phyloP scores from a whole-genome alignment of 768 basidiomycete genomes.

The Leccinum sublutescens region DNA sequence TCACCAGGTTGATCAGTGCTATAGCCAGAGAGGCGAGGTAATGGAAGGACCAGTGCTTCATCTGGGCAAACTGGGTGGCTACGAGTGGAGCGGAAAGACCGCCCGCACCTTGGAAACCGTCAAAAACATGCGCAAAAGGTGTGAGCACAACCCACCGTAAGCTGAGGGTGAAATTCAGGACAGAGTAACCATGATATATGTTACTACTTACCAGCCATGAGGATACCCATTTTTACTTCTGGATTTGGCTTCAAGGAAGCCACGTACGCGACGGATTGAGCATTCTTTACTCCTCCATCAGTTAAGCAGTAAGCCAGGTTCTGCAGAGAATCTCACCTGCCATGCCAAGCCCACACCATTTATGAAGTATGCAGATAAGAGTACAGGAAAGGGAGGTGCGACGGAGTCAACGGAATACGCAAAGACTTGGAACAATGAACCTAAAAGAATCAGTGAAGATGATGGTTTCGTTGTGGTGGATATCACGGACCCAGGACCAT shows the following conservation, averaged over 20 bases:
- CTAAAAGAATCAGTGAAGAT: constrained; percentile 29
- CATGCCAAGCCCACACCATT: constrained; percentile 52
- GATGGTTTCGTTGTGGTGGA: not conserved
- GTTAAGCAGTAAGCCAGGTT: not conserved
- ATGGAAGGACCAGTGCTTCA: constrained; percentile 39
- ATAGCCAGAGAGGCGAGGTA: constrained; percentile 59
- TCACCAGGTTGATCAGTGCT: constrained; percentile 51
- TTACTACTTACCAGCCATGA: constrained; percentile 44
- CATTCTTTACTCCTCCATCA: constrained; percentile 44
- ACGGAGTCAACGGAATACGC: constrained; percentile 54
- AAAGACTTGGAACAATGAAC: constrained; percentile 49
- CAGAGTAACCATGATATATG: not conserved
- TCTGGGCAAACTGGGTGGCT: constrained; percentile 49
- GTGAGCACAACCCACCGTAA: constrained; percentile 11
- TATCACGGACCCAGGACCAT: constrained; percentile 36
- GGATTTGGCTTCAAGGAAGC: constrained; percentile 55
- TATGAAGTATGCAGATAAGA: constrained; percentile 47
- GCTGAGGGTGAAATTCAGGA: constrained; percentile 1
- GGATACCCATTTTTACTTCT: constrained; percentile 64
- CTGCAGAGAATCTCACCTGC: constrained; percentile 31
- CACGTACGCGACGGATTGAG: constrained; percentile 71
- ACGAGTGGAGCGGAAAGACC: constrained; percentile 53
- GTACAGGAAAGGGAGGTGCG: constrained; percentile 63
- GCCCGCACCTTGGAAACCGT: constrained; percentile 36
- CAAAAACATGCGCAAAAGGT: not conserved